Conservation (phyloP, 1,139 yeast species). For the Debaryomycetaceae sp. region DNA sequence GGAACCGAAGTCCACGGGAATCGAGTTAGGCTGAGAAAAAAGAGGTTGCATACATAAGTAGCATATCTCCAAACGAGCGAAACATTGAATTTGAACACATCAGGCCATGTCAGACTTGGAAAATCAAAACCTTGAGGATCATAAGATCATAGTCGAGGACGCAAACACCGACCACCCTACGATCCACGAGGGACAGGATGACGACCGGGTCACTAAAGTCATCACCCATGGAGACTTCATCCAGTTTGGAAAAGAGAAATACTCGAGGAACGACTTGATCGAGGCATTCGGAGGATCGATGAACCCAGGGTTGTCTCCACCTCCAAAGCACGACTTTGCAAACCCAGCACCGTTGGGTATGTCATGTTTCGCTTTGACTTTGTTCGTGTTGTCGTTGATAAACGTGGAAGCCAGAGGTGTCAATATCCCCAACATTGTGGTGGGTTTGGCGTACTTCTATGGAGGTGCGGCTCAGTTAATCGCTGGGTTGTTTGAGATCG, state of each 20-base stretch:
- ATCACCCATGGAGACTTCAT: conserved; percentile 54
- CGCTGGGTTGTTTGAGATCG: conserved; percentile 79
- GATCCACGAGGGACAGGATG: conserved; percentile 3
- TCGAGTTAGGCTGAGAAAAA: not conserved
- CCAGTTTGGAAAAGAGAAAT: conserved; percentile 70
- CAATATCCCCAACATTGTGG: conserved; percentile 29
- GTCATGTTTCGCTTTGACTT: conserved; percentile 79
- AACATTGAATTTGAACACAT: not conserved
- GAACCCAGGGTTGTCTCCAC: conserved; percentile 61
- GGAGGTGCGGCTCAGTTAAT: conserved; percentile 74
- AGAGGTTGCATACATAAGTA: not conserved
- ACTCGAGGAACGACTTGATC: conserved; percentile 56
- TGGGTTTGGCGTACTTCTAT: conserved; percentile 78
- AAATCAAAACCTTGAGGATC: conserved; percentile 26
- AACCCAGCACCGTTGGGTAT: conserved; percentile 90
- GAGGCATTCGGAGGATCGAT: conserved; percentile 75
- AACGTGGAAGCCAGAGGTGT: conserved; percentile 37
- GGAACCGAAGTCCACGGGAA: not conserved
- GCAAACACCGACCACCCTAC: conserved; percentile 3
- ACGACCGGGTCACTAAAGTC: conserved; percentile 19
- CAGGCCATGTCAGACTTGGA: conserved; percentile 21
- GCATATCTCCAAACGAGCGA: not conserved
- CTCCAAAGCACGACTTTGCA: conserved; percentile 70
- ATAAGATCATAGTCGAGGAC: conserved; percentile 12
- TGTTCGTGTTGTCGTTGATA: conserved; percentile 70